Evolutionary conservation across 306 rosid genomes (phyloP), one percentile per base, ranked within the genome.

Genomic region (Quercus gilva): DNA sequence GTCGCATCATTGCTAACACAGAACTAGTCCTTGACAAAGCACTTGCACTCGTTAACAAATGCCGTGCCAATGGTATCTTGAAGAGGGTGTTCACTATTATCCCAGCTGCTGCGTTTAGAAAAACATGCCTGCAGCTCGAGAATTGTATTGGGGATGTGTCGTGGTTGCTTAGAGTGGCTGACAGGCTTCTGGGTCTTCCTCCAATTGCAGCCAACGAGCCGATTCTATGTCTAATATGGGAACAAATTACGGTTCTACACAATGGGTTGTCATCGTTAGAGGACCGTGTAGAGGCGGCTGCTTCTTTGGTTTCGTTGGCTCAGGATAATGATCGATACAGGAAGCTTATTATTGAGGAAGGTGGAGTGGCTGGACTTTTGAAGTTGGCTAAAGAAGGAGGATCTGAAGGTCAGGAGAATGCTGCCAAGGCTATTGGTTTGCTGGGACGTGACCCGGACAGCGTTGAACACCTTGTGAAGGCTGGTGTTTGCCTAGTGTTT

Each of bases 91-190:
- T 92, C 90, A 90, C 95, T 75, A 92, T 92, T 65, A 92, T 90
- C 15, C 93, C 92, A 4, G 73, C 92, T 6, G 85, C 87, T 1
- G 91, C 92, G 0, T 90, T 92, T 68, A 83, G 88, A 7, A 92
- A 90, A 73, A 89, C 84, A 20, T 71, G 86, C 1, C 77, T 71
- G 73, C 92, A 87, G 79, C 88, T 92, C 0, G 97, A 92, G 79
- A 92, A 92, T 58, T 89, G 92, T 12, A 71, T 92, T 3, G 97
- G 95, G 0, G 95, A 92, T 35, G 92, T 92, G 59, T 92, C 91
- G 3, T 92, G 97, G 97, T 90, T 92, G 37, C 93, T 92, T 41
- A 87, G 93, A 1, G 95, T 92, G 28, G 90, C 97, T 0, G 93
- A 90, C 15, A 92, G 84, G 80, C 86, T 87, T 71, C 82, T 92